A percentile compares a stretch with the other conserved stretches of the same genome.
These are phyloP conservation scores for Cyberlindnera suaveolens DNA, from an alignment of 805 yeast genomes.

Conservation along the genomic window DNA sequence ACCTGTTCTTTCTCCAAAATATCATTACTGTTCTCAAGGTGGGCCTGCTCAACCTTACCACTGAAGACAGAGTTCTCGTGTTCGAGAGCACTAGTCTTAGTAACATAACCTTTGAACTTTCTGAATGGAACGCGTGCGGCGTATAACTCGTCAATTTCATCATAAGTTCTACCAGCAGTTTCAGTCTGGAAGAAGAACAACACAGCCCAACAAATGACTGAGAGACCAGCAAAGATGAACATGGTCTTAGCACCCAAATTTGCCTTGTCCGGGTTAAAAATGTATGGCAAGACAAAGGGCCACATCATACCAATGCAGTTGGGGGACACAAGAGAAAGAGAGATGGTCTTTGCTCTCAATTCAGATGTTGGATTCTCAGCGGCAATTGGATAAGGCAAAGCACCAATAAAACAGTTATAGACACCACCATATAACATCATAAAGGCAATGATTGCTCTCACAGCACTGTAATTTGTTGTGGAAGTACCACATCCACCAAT, in stretches of 20 bases:
- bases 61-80: background rate
- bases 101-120: conserved; percentile 17
- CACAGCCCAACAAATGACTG: conserved; percentile 28
- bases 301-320: conserved; percentile 27
- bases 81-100: conserved; percentile 1
- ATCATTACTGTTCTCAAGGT: background rate
- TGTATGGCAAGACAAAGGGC: conserved; percentile 35
- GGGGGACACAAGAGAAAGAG: conserved; percentile 16
- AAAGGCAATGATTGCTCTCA: conserved; percentile 21
- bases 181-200: conserved; percentile 46
- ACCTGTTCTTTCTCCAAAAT: too few relatives aligned
- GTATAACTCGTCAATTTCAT: conserved; percentile 50
- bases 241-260: conserved; percentile 38
- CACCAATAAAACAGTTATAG: conserved; percentile 32
- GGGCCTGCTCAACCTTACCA: conserved; percentile 2
- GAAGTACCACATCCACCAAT: conserved; percentile 8
- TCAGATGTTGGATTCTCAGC: conserved; percentile 33
- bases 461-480: conserved; percentile 5
- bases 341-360: conserved; percentile 25
- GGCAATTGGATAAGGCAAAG: conserved; percentile 29
- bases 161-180: conserved; percentile 44
- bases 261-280: conserved; percentile 36
- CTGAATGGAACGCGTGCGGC: conserved; percentile 25
- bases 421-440: conserved; percentile 24
- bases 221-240: conserved; percentile 35